Base-by-base conservation (phyloP, 352 stramenopile species). In the Phytophthora macrochlamydospora region DNA sequence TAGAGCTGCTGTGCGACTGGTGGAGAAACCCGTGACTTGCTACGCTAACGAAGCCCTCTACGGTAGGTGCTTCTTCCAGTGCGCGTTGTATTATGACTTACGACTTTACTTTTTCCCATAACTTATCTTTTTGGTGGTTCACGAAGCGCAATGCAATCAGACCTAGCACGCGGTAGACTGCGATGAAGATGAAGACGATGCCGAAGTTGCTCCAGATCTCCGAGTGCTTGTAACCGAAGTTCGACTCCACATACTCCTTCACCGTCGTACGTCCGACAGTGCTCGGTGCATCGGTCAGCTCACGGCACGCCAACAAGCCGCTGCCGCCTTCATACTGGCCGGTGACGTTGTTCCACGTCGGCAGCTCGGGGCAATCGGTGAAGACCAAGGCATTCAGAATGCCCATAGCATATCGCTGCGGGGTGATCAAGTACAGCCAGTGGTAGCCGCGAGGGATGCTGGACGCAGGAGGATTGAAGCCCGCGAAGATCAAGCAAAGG, bases 381-480 rank as follows among this genome's bases (percentile, higher is more conserved):
- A 85, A 85, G 1, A 72, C 69, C 8, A 76, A 54, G 3, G 76
- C 51, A 12, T 64, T 65, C 9, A 84, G 32, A 2, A 85, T 46
- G 2, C 63, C 60, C 32, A 81, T 56, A 1, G 59, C 50, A 44
- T 75, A 83, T 4, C 59, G 59, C 9, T 81, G 73, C 4, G 73
- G 71, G 11, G 65, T 76, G 69, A 83, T 80, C 29, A 57, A 53
- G 62, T 83, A 81, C 40, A 85, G 46, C 77, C 74, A 85, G 31
- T 69, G 46, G 50, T 81, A 83, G 7, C 72, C 72, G 0, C 49
- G n/a, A 2, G 77, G 77, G 32, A 83, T 83, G 14, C 50, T 53
- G 40, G 66, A 55, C 1, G 68, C 63, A 7, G 77, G 71, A 30
- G 74, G 74, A 37, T 68, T 75, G 44, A 75, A 85, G 40, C 77